Conservation (phyloP, 2,329 filamentous ascomycete species). For the Microsporum canis region DNA sequence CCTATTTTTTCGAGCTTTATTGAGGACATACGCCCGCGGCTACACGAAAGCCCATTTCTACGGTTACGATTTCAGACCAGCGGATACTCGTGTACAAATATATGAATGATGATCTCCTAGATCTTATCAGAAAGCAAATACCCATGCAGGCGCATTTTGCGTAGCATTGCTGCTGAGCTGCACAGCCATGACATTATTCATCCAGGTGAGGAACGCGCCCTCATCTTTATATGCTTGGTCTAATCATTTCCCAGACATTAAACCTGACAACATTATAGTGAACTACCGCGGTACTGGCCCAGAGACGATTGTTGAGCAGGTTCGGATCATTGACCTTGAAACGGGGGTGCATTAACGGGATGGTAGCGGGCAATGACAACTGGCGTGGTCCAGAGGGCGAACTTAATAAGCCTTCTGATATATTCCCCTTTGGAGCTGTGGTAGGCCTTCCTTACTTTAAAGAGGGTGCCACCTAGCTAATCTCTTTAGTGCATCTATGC, state of each 20-base stretch:
- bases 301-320: constrained; percentile 15
- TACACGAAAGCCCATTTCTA: constrained; percentile 28
- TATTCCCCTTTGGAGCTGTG: constrained; percentile 26
- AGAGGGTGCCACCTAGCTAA: constrained; percentile 7
- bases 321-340: constrained; percentile 20
- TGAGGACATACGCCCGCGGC: constrained; percentile 17
- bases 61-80: constrained; percentile 32
- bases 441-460: constrained; percentile 14
- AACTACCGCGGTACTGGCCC: constrained; percentile 19
- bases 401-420: constrained; percentile 24
- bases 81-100: constrained; percentile 39
- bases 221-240: not conserved
- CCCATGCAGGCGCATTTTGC: constrained; percentile 26
- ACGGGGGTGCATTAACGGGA: constrained; percentile 20
- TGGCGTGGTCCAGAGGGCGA: constrained; percentile 24
- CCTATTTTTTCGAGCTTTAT: constrained; percentile 18
- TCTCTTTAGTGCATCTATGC: constrained; percentile 36
- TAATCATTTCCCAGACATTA: constrained; percentile 22
- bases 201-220: not conserved
- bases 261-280: constrained; percentile 29
- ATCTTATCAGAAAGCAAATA: constrained; percentile 33
- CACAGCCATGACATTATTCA: not conserved
- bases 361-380: constrained; percentile 23
- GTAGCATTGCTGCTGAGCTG: not conserved
- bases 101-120: constrained; percentile 34